Conservation (phyloP, 1,284 basidiomycete species). For the Trametes sp. region DNA sequence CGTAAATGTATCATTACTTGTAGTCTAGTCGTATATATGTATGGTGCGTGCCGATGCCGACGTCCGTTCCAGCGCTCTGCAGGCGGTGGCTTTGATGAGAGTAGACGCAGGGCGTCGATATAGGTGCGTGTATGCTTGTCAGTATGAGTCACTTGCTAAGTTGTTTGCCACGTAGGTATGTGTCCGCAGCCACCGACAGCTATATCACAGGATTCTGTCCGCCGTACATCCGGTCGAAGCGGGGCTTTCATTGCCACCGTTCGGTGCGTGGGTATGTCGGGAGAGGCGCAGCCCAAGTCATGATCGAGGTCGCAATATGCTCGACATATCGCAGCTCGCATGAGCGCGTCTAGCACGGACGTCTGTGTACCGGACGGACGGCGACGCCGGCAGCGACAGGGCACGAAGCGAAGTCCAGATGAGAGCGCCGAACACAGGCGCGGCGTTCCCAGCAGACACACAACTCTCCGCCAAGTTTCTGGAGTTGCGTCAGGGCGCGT, state of each 20-base stretch:
- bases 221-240: not conserved
- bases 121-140: not conserved
- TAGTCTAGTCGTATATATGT: conserved; percentile 35
- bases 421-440: not conserved
- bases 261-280: not conserved
- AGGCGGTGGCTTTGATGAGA: not conserved
- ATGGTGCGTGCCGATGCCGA: conserved; percentile 17
- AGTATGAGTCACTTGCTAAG: not conserved
- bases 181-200: not conserved
- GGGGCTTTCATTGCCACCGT: not conserved
- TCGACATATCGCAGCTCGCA: too few relatives aligned
- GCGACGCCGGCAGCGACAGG: not conserved
- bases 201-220: not conserved
- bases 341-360: too few relatives aligned
- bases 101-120: not conserved
- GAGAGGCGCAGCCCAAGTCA: too few relatives aligned
- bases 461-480: not conserved
- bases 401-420: not conserved
- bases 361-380: too few relatives aligned
- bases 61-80: not conserved
- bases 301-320: too few relatives aligned
- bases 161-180: not conserved
- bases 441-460: not conserved
- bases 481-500: not conserved
- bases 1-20: conserved; percentile 33